Evolutionary conservation across 495 filamentous ascomycete species (phyloP), one percentile per base, ranked within the genome.

Genomic region (Podospora appendiculata): DNA sequence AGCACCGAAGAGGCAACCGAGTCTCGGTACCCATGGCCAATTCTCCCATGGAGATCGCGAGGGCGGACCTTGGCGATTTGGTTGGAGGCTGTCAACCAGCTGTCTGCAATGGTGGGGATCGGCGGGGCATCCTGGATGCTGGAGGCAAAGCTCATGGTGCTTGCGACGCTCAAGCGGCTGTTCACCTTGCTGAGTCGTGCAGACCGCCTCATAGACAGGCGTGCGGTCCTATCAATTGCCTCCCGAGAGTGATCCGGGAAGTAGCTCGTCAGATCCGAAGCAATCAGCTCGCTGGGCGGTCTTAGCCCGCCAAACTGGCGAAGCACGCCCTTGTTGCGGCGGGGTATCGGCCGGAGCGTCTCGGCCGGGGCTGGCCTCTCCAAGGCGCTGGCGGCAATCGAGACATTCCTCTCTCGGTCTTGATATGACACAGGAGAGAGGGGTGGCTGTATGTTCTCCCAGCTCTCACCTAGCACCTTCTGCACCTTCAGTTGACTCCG

Each of bases 271-370:
- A 97, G 77, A 64, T 99, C 93, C 32, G 90, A 90, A 44, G 91
- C 93, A 62, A 99, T 97, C 72, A 99, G 78, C 71, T 97, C 94
- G 66, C 90, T 96, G 3, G 94, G 94, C 14, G 93, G 93, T 60
- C 93, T 76, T 51, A 90, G 82, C 47, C 94, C 93, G 61, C 94
- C 89, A 76, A 96, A 96, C 50, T 75, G 77, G 47, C 76, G 70
- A 16, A 81, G 62, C 9, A 64, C 74, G 72, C 57, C 83, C 76
- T 62, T 91, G 25, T 25, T 25, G 66, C 70, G 85, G 79, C 62
- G 81, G 65, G 58, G 79, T 64, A 41, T 70, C 56, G 55, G 75
- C 61, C 61, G 81, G 71, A 59, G 59, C 32, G 63, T 57, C 51
- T 69, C 69, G 54, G 65, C 79, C 35, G 77, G 73, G 6, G 79